phyloP scores from a whole-genome alignment of 371 early-diverging fungal species.

The Mucor lusitanicus region DNA sequence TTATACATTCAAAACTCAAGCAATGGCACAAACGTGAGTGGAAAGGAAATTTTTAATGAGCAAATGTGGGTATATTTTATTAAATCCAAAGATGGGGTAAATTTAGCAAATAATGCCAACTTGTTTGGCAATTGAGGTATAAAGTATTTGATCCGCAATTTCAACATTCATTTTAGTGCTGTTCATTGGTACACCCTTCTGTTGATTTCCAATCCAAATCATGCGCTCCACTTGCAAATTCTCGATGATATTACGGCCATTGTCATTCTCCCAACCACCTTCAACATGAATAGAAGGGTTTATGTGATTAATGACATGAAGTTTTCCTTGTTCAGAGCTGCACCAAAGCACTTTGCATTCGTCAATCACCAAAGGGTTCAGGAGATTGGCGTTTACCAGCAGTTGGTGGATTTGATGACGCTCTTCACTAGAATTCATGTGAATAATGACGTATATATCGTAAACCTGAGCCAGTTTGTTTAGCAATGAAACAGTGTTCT shows the following conservation, averaged over 20 bases:
- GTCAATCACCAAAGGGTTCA: constrained; percentile 16
- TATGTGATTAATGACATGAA: constrained; percentile 42
- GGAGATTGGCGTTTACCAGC: constrained; percentile 25
- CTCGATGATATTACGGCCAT: constrained; percentile 40
- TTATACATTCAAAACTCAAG: not conserved
- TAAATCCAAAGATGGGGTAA: not conserved
- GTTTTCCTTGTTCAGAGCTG: constrained; percentile 42
- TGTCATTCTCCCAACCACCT: constrained; percentile 49
- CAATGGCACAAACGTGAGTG: not conserved
- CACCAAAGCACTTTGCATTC: constrained; percentile 33
- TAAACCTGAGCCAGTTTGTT: constrained; percentile 28
- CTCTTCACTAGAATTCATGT: constrained; percentile 36
- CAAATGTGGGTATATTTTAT: constrained; percentile 1
- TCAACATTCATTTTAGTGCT: constrained; percentile 30
- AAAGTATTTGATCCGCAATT: constrained; percentile 31
- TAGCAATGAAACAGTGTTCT: constrained; percentile 30
- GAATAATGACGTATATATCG: constrained; percentile 45
- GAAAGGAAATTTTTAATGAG: not conserved
- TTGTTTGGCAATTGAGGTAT: constrained; percentile 29
- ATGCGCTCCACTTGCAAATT: constrained; percentile 28
- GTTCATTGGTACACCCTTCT: constrained; percentile 18
- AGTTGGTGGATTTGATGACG: constrained; percentile 33
- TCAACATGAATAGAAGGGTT: constrained; percentile 44
- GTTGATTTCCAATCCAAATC: constrained; percentile 31
- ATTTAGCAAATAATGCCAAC: constrained; percentile 19